phyloP scores from a whole-genome alignment of 2,329 filamentous ascomycete genomes.

The Pseudogymnoascus sp. region DNA sequence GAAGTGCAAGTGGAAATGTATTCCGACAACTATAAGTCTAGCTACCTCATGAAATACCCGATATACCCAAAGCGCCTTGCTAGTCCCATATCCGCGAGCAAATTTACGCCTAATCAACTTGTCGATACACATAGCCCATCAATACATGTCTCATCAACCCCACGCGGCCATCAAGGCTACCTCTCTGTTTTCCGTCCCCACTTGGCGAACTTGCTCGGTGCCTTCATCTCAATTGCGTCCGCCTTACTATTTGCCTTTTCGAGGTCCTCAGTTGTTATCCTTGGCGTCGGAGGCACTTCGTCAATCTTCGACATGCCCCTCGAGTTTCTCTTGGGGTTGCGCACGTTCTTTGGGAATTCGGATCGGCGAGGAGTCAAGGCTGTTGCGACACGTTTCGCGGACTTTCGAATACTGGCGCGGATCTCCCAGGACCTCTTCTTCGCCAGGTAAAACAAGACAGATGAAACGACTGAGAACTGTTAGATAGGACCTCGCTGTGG shows the following conservation, averaged over 20 bases:
- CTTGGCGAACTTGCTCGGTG: conserved; percentile 26
- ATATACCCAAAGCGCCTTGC: conserved; percentile 10
- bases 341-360: conserved; percentile 50
- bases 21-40: conserved; percentile 54
- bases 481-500: not conserved
- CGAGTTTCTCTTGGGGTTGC: conserved; percentile 34
- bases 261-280: conserved; percentile 45
- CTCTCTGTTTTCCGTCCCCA: conserved; percentile 23
- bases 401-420: conserved; percentile 61
- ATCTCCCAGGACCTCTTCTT: conserved; percentile 83
- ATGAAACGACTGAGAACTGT: conserved; percentile 17
- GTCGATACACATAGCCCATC: conserved; percentile 1
- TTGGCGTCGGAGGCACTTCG: conserved; percentile 52
- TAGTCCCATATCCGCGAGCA: conserved; percentile 2
- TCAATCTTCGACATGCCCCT: conserved; percentile 40
- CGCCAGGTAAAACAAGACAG: conserved; percentile 70
- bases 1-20: conserved; percentile 69
- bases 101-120: not conserved
- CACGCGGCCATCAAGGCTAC: conserved; percentile 12
- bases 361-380: conserved; percentile 54
- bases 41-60: conserved; percentile 21
- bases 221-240: conserved; percentile 25
- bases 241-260: conserved; percentile 43
- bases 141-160: conserved; percentile 1
- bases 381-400: conserved; percentile 52